Evolutionary conservation across 1,139 yeast species (phyloP), one percentile per base, ranked within the genome.

Genomic region (Taphrina pruni): DNA sequence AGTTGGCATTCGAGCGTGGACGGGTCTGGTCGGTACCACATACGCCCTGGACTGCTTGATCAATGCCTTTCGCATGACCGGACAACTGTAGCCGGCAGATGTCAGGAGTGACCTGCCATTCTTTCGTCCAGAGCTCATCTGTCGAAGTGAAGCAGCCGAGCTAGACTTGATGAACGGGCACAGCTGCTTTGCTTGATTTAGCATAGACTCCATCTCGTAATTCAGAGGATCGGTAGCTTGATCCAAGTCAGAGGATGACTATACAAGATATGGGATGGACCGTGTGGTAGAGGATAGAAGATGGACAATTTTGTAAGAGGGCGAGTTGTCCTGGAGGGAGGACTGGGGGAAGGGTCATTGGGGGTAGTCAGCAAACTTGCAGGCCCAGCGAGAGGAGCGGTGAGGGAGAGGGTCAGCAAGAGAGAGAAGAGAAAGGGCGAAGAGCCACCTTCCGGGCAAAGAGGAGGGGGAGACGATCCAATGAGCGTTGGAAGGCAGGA

Each of bases 61-160:
- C 77, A 92, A 79, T 58, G 97, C 97, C 70, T 87, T 87, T 50
- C 90, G 90, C 90, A 92, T 89, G 72, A 91, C 89, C 26, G 98
- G 97, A 79, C 97, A 93, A 73, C 84, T 85, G 61, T 85, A 80
- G 69, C 97, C 97, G 73, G 87, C 86, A 68, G 79, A 76, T 51
- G 85, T 83, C 75, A 90, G 83, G 45, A 82, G 80, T 8, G 87
- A 75, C 60, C 51, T 48, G 48, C 71, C 70, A 20, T 70, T 58
- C 39, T 77, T 75, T 71, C 46, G 72, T 75, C 80, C 77, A 52
- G 82, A 78, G 73, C 83, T 82, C 74, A 88, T 85, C 77, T 88
- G 81, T 69, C 81, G 78, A 52, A 90, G 84, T 70, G 85, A 83
- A 45, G 87, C 81, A 11, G 93, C 83, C 45, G 89, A 83, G 41